Evolutionary conservation across 75 land plant genomes (phyloP), one percentile per base, ranked within the genome.

Genomic region (Adiantum capillusveneris): DNA sequence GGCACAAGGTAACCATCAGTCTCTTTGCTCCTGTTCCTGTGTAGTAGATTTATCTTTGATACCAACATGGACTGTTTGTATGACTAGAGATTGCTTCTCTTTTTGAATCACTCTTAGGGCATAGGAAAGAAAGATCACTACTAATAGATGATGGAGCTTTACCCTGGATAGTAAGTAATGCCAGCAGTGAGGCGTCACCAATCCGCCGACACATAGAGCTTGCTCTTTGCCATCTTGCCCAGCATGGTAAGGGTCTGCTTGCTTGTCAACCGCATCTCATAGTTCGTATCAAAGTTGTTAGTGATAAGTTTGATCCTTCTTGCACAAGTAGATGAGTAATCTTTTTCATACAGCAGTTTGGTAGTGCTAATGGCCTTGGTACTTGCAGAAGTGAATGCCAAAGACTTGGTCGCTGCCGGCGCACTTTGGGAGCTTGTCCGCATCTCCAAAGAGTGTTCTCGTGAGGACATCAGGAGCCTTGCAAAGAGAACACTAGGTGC

Each of bases 381-480:
- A 31, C 18, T 56, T 20, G 19, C 31, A 94, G 98, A 94, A 62
- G 84, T 77, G 49, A 94, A 94, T 78, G 85, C 96, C 11, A 86
- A 77, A 60, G 96, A 90, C 63, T 77, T 94, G 65, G 77, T 86
- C 13, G 79, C 76, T 56, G 98, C 81, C 62, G 96, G 96, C 46
- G 98, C 98, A 31, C 59, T 94, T 28, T 79, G 83, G 85, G 98
- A 94, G 48, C 76, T 94, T 37, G 90, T 94, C 24, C 90, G 98
- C 43, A 89, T 94, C 37, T 81, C 98, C 0, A 70, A 74, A 1
- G 91, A 94, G 31, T 90, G 96, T 45, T 79, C 96, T 1, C 60
- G 98, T 18, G 96, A 94, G 37, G 98, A 94, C 69, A 94, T 94
- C 36, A 77, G 91, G 59, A 80, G 53, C 62, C 85, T 94, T 31